Evolutionary conservation across 2,329 filamentous ascomycete species (phyloP), one percentile per base, ranked within the genome.

Genomic region (Talaromyces sp.): DNA sequence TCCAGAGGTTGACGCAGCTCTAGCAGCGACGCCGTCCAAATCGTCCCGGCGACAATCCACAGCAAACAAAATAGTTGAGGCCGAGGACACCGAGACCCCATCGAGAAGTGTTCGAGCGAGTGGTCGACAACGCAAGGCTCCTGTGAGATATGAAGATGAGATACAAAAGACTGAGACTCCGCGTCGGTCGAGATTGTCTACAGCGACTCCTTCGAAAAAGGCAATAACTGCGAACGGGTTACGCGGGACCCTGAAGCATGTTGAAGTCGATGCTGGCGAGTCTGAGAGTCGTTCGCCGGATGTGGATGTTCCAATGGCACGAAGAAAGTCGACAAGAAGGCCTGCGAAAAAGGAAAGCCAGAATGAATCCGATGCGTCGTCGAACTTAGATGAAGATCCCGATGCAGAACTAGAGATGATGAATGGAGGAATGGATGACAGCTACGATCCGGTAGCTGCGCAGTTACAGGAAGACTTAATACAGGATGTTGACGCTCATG

Each of bases 401-500:
- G 43, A 31, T 47, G 25, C 35, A 43, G 64, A 67, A 41, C 70
- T 73, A 7, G 67, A 70, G 13, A 67, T 71, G 8, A 68, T 70
- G 19, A 75, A 76, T 27, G 73, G 70, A 27, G 72, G 72, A 52
- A 74, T 76, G 61, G 76, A 73, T 7, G 69, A 77, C 57, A 75
- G 56, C 15, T 66, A 78, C 62, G 75, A 77, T 47, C 70, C 76
- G 10, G 71, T 78, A 62, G 70, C 74, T 8, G 71, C 75, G 67
- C 77, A 79, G 62, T 66, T 79, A 41, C 77, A 79, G 59, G 72
- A 78, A 54, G 75, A 71, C n/a, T 69, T 77, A 33, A 64, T 67
- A 31, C 68, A 72, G 33, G 64, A 68, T n/a, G 67, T 72, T 35
- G 69, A 68, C 39, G 65, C 56, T 22, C 63, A 67, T 15, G 74